Evolutionary conservation across 257 asterid species (phyloP), one percentile per base, ranked within the genome.

Genomic region (Striga asiatica): DNA sequence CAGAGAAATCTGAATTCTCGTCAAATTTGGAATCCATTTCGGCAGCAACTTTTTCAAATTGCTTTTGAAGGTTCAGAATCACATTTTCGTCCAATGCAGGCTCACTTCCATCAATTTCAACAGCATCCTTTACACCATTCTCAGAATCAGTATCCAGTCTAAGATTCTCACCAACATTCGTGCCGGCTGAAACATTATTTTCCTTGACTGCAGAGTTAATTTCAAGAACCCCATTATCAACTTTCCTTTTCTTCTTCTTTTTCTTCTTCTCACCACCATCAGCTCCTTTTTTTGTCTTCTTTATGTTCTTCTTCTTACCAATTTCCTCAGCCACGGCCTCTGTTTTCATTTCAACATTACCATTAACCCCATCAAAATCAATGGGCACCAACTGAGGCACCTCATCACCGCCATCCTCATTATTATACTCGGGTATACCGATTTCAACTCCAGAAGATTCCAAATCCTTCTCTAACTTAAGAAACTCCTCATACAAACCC

Each of bases 41-140:
- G 14, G 94, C 82, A 51, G 94, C 95, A 58, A 84, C 91, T 65
- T 70, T 82, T 78, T 88, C 99, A 39, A 92, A 88, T 50, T 88
- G 88, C 49, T 68, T 74, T 71, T 79, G 99, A 71, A 92, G 94
- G 78, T 84, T 92, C 54, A 84, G 65, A 66, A 87, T 80, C 69
- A 77, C 79, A 13, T 66, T 61, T 57, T 87, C 94, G 56, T 53
- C 66, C 68, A 84, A 32, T 45, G 32, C 55, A 22, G 39, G 19
- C 23, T 31, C 69, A 53, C 39, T 42, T 35, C 54, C 79, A 48
- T 75, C 75, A 51, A 29, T 62, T 49, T 66, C 82, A 50, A 58
- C 55, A 28, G 49, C 67, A 45, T 60, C 46, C n/a, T 23, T 64
- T 41, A 72, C 58, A 58, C 20, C 27, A 22, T 41, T 58, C 53